Base-by-base conservation (phyloP, 768 basidiomycete species). In the Kockovaella imperatae region DNA sequence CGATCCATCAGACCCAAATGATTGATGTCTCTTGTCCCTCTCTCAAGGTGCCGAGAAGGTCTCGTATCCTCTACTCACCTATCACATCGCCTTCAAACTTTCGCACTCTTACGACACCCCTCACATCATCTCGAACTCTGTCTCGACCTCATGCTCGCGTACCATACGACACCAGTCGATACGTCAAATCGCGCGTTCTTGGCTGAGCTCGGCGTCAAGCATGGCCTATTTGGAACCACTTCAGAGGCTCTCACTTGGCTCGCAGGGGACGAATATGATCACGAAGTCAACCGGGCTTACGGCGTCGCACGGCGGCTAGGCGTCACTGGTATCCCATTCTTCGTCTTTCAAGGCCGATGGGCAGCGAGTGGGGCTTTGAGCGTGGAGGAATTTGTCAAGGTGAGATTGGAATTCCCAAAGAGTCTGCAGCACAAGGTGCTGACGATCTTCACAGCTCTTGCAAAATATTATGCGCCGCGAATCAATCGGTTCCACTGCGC, bases 251-350 rank as follows among this genome's bases (percentile, higher is more conserved):
- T 35, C 10, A 28, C 36, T 4, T 64, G 56, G 53, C 31, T 64
- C 18, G 43, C 55, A 14, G 35, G 47, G 15, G 41, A 56, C 18
- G 51, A 58, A 38, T 58, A 42, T 20, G 58, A 59, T 42, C 43
- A 26, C 31, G 52, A 64, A 40, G 59, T 60, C 3, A 53, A 48
- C 47, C 49, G 46, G 45, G 53, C 41, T 4, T 64, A 64, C 53
- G 29, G 14, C 7, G 45, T 35, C 2, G 58, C 62, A 2, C 25
- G 44, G 17, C 28, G 40, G 18, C 28, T 60, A 45, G 62, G 62
- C 8, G 52, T 64, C 8, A 60, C 59, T 7, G 62, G 59, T 4
- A 59, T 60, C 2, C 62, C 62, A 21, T 64, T 64, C 52, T 64
- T 57, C 39, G 54, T 64, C 20, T 54, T 64, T 31, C 53, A 64